Conservation (phyloP, 2,329 filamentous ascomycete species). For the Thermomyces lanuginosus region DNA sequence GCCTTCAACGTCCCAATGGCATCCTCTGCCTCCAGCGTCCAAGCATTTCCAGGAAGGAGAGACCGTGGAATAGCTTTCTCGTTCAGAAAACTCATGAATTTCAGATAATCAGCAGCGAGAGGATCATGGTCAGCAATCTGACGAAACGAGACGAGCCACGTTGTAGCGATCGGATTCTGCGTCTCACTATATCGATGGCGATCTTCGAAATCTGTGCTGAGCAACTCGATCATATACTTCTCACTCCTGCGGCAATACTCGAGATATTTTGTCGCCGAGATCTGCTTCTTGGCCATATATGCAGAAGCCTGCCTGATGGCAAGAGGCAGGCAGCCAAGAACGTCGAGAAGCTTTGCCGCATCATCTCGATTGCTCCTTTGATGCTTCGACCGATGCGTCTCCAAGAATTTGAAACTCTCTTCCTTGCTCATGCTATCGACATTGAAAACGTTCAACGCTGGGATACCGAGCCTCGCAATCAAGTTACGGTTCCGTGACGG, state of each 20-base stretch:
- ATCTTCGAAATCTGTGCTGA: conserved; percentile 22
- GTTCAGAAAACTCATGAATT: conserved; percentile 27
- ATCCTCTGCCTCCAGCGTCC: not conserved
- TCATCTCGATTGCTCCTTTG: conserved; percentile 5
- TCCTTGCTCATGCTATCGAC: conserved; percentile 7
- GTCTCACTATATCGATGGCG: conserved; percentile 15
- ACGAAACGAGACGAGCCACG: conserved; percentile 1
- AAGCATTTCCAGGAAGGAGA: conserved; percentile 13
- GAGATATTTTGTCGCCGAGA: conserved; percentile 8
- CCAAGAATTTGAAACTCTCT: conserved; percentile 6
- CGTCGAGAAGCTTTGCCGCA: conserved; percentile 6
- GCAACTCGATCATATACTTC: conserved; percentile 15
- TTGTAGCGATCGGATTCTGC: conserved; percentile 6
- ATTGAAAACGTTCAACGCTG: conserved; percentile 8
- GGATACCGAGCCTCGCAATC: conserved; percentile 8
- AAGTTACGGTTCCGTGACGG: conserved; percentile 13
- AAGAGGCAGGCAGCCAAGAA: conserved; percentile 19
- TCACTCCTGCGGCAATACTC: conserved; percentile 11
- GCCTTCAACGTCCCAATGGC: too few relatives aligned
- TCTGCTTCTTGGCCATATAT: conserved; percentile 21
- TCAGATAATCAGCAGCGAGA: conserved; percentile 16
- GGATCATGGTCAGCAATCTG: not conserved
- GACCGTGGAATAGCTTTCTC: conserved; percentile 24
- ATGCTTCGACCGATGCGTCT: not conserved
- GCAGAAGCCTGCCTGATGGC: conserved; percentile 27